phyloP scores from a whole-genome alignment of 2,329 filamentous ascomycete species.

The Ophiocordyceps camponoti-floridani region DNA sequence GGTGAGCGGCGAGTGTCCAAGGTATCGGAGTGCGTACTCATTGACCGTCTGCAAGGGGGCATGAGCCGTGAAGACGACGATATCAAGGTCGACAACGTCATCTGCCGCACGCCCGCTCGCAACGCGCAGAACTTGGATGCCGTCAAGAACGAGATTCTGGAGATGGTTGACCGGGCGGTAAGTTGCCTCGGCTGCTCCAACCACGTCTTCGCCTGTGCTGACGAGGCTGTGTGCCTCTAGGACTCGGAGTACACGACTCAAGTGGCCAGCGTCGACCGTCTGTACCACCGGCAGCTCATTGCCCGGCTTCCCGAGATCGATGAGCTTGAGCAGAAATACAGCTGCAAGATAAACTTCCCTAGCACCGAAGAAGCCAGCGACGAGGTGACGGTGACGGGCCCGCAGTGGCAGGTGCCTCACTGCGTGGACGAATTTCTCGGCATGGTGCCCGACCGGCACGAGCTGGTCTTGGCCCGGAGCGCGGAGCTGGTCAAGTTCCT shows the following conservation, averaged over 20 bases:
- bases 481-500: slow-evolving; percentile 65
- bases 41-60: slow-evolving; percentile 21
- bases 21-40: not conserved
- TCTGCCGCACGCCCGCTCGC: slow-evolving; percentile 89
- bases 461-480: slow-evolving; percentile 66
- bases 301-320: slow-evolving; percentile 78
- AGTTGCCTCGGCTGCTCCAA: slow-evolving; percentile 2
- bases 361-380: slow-evolving; percentile 96
- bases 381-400: slow-evolving; percentile 85
- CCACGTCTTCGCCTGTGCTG: slow-evolving; percentile 17
- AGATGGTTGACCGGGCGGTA: slow-evolving; percentile 93
- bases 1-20: slow-evolving; percentile 24
- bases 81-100: slow-evolving; percentile 96
- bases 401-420: slow-evolving; percentile 94
- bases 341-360: slow-evolving; percentile 97
- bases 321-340: slow-evolving; percentile 95
- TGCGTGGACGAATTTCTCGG: slow-evolving; percentile 92
- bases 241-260: slow-evolving; percentile 96
- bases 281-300: slow-evolving; percentile 90
- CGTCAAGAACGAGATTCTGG: slow-evolving; percentile 97
- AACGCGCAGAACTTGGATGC: slow-evolving; percentile 94
- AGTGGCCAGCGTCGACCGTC: slow-evolving; percentile 78
- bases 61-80: slow-evolving; percentile 94
- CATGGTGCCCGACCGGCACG: slow-evolving; percentile 94
- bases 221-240: slow-evolving; percentile 17